Percentiles rank a stretch among this genome's conserved stretches.
phyloP scores from a whole-genome alignment of 2,329 filamentous ascomycete species.

The Colletotrichum plurivorum region DNA sequence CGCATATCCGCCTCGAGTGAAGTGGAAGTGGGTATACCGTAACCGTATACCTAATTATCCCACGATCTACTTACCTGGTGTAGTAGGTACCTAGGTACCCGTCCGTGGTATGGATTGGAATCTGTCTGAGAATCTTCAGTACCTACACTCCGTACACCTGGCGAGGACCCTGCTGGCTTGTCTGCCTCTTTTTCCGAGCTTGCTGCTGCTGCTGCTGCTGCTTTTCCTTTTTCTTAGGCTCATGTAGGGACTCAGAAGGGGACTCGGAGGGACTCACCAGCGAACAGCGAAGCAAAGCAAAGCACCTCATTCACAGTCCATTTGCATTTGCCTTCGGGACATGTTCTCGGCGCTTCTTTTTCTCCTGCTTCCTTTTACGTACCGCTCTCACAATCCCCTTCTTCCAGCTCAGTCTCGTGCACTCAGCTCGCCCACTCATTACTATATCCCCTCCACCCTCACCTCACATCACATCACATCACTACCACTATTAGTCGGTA shows the following conservation, averaged over 20 bases:
- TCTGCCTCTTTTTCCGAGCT: too few relatives aligned
- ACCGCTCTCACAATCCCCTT: conserved; percentile 22
- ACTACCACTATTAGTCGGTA: conserved; percentile 6
- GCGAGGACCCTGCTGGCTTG: too few relatives aligned
- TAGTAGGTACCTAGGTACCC: too few relatives aligned
- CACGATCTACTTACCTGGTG: background rate
- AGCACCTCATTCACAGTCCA: too few relatives aligned
- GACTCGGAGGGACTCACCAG: too few relatives aligned
- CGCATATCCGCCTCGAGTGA: conserved; percentile 12
- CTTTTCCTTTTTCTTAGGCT: too few relatives aligned
- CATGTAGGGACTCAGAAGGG: too few relatives aligned
- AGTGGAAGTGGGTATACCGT: background rate
- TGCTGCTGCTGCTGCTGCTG: too few relatives aligned
- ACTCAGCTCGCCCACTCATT: conserved; percentile 33
- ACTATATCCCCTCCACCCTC: conserved; percentile 33
- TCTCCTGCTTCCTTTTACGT: conserved; percentile 35
- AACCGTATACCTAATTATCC: background rate
- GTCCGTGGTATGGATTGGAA: too few relatives aligned
- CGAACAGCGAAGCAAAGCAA: too few relatives aligned
- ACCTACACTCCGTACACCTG: too few relatives aligned
- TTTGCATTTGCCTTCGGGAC: conserved; percentile 25
- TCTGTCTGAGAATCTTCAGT: too few relatives aligned
- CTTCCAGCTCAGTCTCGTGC: conserved; percentile 18
- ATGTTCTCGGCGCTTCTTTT: conserved; percentile 21
- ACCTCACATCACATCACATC: conserved; percentile 25